Percentiles rank a stretch among this genome's conserved stretches.
Evolutionary conservation across 1,284 basidiomycete species (phyloP).

Genomic region (Fomitopsis pinicola): DNA sequence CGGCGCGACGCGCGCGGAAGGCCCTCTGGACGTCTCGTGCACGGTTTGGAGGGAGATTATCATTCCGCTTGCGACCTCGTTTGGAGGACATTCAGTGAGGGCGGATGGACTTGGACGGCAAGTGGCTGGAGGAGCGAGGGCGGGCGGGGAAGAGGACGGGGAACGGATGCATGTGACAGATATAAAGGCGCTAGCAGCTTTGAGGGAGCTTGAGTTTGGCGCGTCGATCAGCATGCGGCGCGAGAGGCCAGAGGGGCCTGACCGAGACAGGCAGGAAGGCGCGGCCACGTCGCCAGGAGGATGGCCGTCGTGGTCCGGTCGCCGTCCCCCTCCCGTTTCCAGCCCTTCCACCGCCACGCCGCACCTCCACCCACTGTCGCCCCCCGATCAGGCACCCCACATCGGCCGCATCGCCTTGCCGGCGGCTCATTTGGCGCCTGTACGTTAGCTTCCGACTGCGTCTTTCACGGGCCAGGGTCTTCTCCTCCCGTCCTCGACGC

Average conservation of each 20-base stretch:
- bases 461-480: background rate
- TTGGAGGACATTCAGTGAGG: slow-evolving; percentile 66
- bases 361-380: background rate
- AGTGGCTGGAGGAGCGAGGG: slow-evolving; percentile 17
- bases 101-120: slow-evolving; percentile 10
- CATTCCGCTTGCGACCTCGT: slow-evolving; percentile 88
- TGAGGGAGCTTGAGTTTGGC: slow-evolving; percentile 5
- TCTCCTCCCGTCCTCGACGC: background rate
- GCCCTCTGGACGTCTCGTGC: slow-evolving; percentile 91
- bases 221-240: slow-evolving; percentile 10
- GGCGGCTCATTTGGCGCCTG: slow-evolving; percentile 13
- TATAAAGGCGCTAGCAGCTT: slow-evolving; percentile 17
- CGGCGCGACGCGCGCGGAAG: slow-evolving; percentile 86
- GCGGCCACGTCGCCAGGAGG: slow-evolving; percentile 2
- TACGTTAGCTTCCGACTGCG: background rate
- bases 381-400: background rate
- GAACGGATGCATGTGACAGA: slow-evolving; percentile 16
- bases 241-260: slow-evolving; percentile 7
- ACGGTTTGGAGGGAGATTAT: slow-evolving; percentile 87
- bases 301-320: background rate
- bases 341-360: no score
- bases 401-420: slow-evolving; percentile 4
- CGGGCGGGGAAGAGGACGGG: slow-evolving; percentile 21
- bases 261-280: slow-evolving; percentile 2
- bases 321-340: background rate